A percentile compares a stretch with the other conserved stretches of the same genome.
Conservation (phyloP, 129 eudicot species). For the Solidago caesia region DNA sequence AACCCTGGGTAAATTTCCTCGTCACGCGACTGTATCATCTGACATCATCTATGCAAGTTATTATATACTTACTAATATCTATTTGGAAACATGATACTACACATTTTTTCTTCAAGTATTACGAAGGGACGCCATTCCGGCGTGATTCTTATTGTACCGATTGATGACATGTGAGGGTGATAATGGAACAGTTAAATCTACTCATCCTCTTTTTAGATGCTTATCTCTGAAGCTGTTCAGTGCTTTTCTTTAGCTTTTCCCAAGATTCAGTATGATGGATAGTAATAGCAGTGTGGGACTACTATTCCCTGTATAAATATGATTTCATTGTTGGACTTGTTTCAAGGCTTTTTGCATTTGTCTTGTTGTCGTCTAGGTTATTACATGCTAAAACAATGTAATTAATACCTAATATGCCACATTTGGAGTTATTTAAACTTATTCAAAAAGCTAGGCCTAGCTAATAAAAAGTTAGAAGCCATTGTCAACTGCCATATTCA, state of each 20-base stretch:
- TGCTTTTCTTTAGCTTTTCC: neutral
- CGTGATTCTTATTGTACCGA: neutral
- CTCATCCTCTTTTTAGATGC: neutral
- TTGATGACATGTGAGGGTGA: neutral
- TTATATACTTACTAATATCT: neutral
- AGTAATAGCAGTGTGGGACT: neutral
- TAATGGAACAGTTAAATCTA: neutral
- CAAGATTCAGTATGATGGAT: neutral
- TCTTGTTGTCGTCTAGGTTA: neutral
- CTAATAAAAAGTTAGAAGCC: neutral
- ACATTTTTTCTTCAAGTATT: neutral
- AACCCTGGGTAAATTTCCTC: conserved; percentile 65
- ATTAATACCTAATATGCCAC: neutral
- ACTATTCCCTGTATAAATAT: neutral
- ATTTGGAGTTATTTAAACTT: neutral
- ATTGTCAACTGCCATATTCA: neutral
- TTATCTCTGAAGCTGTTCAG: neutral
- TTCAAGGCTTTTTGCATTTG: neutral
- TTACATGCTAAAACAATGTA: neutral
- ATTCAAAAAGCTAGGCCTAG: conserved; percentile 1
- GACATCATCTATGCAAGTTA: conserved; percentile 8
- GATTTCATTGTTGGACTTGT: neutral
- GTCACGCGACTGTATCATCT: conserved; percentile 6
- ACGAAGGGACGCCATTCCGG: neutral
- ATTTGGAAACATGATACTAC: neutral